A percentile compares a stretch with the other conserved stretches of the same genome.
These are phyloP conservation scores for Sugiyamaella japonica DNA, from an alignment of 1,139 yeast genomes.

Conservation along the genomic window DNA sequence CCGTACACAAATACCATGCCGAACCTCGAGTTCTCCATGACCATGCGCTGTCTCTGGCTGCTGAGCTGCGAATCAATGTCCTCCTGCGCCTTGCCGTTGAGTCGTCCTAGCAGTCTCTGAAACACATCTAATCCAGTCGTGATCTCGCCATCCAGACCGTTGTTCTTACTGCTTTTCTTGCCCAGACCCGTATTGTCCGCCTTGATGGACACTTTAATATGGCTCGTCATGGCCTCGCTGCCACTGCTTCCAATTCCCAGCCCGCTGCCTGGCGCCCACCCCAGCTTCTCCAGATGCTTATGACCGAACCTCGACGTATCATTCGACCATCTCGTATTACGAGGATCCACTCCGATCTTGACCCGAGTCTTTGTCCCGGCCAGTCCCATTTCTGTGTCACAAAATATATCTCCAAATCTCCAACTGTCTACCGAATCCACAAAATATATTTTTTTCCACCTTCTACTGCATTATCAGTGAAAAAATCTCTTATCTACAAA, in stretches of 20 bases:
- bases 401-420: not conserved
- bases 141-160: slow-evolving; percentile 65
- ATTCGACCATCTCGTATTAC: slow-evolving; percentile 94
- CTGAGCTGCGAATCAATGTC: slow-evolving; percentile 35
- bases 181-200: slow-evolving; percentile 87
- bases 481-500: no score
- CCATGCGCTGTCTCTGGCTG: slow-evolving; percentile 42
- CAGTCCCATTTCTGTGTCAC: slow-evolving; percentile 59
- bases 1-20: slow-evolving; percentile 87
- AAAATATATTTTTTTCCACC: not conserved
- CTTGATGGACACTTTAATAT: slow-evolving; percentile 77
- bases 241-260: slow-evolving; percentile 61
- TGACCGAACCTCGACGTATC: slow-evolving; percentile 84
- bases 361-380: slow-evolving; percentile 84
- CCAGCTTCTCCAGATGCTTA: slow-evolving; percentile 73
- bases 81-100: slow-evolving; percentile 48
- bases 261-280: slow-evolving; percentile 93
- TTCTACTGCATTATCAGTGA: not conserved
- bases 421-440: not conserved
- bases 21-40: slow-evolving; percentile 70
- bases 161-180: slow-evolving; percentile 62
- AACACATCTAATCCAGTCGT: slow-evolving; percentile 91
- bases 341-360: slow-evolving; percentile 87
- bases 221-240: slow-evolving; percentile 61
- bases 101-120: slow-evolving; percentile 82